Percentiles rank a stretch among this genome's conserved stretches.
These are phyloP conservation scores for Kwoniella sp. DNA, from an alignment of 768 basidiomycete genomes.

Conservation along the genomic window DNA sequence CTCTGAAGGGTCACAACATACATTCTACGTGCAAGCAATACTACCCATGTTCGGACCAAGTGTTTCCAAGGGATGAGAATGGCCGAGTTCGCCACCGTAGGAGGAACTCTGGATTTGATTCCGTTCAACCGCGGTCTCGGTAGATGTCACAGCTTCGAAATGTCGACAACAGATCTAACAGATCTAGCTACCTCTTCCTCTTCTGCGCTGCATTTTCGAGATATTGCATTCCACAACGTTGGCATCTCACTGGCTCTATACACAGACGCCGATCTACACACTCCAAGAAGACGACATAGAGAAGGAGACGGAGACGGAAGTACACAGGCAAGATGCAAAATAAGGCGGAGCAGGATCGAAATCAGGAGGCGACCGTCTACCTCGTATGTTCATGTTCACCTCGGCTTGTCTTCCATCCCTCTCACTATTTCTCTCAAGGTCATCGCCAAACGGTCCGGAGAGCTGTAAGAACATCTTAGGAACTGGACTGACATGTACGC, in stretches of 20 bases:
- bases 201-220: no score
- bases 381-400: conserved; percentile 59
- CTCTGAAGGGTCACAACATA: no score
- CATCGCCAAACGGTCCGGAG: no score
- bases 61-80: no score
- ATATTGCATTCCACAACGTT: no score
- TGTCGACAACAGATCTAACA: not conserved
- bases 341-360: conserved; percentile 68
- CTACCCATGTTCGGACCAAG: no score
- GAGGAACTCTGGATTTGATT: conserved; percentile 1
- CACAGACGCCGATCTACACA: no score
- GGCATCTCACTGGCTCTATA: no score
- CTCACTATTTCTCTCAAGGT: no score
- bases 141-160: not conserved
- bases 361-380: conserved; percentile 89
- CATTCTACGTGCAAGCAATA: not conserved
- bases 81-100: not conserved
- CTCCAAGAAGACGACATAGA: no score
- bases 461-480: no score
- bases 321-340: conserved; percentile 32
- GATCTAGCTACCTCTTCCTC: not conserved
- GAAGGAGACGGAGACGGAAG: not conserved
- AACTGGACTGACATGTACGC: no score
- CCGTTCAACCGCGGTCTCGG: not conserved
- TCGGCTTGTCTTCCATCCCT: not conserved